Evolutionary conservation across 2,329 filamentous ascomycete genomes (phyloP).

Genomic region (Xylaria sp.): DNA sequence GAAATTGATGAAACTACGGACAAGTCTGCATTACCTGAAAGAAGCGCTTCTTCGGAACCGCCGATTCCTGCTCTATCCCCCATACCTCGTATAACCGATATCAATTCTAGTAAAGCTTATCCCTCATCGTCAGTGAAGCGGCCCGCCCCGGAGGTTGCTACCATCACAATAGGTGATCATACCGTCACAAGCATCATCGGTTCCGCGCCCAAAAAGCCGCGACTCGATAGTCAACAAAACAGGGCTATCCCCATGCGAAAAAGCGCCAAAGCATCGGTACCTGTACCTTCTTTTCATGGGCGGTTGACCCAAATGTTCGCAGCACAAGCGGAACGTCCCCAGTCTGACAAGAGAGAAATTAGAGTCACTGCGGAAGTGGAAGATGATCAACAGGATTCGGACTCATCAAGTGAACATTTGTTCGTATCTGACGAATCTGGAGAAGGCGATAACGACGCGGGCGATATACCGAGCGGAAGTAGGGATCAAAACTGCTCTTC

Average conservation of each 20-base stretch:
- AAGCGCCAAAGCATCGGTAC: conserved; percentile 36
- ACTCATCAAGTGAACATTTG: conserved; percentile 44
- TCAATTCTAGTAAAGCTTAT: conserved; percentile 39
- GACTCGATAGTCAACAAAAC: conserved; percentile 52
- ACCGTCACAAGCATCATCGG: conserved; percentile 75
- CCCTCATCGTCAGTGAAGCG: conserved; percentile 60
- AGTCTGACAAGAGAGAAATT: conserved; percentile 29
- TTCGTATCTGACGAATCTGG: conserved; percentile 48
- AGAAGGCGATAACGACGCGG: conserved; percentile 35
- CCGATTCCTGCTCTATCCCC: conserved; percentile 50
- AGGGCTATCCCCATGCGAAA: conserved; percentile 48
- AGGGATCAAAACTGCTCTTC: conserved; percentile 24
- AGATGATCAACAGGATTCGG: conserved; percentile 38
- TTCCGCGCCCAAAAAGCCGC: conserved; percentile 60
- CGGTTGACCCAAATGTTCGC: conserved; percentile 58
- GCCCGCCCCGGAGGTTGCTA: conserved; percentile 71
- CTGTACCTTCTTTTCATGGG: conserved; percentile 56
- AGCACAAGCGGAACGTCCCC: conserved; percentile 47
- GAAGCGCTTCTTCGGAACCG: conserved; percentile 39
- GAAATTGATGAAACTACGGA: conserved; percentile 24
- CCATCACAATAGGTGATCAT: conserved; percentile 77
- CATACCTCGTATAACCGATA: conserved; percentile 45
- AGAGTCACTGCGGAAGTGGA: conserved; percentile 25
- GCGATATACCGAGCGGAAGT: neutral
- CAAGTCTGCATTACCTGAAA: conserved; percentile 1